phyloP scores from a whole-genome alignment of 257 asterid species.

The Pogostemon cablin region DNA sequence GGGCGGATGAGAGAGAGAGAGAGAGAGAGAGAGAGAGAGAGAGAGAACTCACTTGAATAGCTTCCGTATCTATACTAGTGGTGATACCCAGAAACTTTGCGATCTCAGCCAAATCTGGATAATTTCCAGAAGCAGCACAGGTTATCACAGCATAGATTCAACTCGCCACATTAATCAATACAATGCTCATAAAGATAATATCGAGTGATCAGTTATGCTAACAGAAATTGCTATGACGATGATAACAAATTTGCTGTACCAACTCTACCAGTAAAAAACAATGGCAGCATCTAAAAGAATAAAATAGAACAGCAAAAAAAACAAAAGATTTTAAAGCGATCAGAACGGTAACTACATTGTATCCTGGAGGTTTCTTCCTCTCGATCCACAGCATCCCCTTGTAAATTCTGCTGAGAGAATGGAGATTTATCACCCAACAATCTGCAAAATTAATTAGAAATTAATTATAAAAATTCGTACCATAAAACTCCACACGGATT shows the following conservation, averaged over 20 bases:
- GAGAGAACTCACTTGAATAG: conserved; percentile 78
- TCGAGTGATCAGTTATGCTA: neutral
- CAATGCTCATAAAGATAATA: neutral
- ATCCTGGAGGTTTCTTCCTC: conserved; percentile 96
- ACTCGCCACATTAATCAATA: neutral
- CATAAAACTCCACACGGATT: neutral
- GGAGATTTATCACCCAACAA: conserved; percentile 94
- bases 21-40: neutral
- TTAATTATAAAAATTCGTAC: neutral
- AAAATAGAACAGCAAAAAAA: neutral
- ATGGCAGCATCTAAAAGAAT: neutral
- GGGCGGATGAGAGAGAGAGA: neutral
- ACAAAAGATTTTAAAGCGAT: conserved; percentile 17
- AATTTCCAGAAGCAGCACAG: conserved; percentile 24
- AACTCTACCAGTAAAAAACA: conserved; percentile 8
- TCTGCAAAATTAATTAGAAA: conserved; percentile 44
- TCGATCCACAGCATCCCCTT: conserved; percentile 90
- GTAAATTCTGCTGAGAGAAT: conserved; percentile 91
- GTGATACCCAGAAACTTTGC: conserved; percentile 97
- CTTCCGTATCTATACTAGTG: conserved; percentile 81
- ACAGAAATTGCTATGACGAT: neutral
- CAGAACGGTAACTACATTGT: conserved; percentile 56
- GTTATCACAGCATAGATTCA: conserved; percentile 17
- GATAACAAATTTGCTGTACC: neutral
- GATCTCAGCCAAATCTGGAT: conserved; percentile 94